Conservation (phyloP, 2,329 filamentous ascomycete species). For the Nemania sp. region DNA sequence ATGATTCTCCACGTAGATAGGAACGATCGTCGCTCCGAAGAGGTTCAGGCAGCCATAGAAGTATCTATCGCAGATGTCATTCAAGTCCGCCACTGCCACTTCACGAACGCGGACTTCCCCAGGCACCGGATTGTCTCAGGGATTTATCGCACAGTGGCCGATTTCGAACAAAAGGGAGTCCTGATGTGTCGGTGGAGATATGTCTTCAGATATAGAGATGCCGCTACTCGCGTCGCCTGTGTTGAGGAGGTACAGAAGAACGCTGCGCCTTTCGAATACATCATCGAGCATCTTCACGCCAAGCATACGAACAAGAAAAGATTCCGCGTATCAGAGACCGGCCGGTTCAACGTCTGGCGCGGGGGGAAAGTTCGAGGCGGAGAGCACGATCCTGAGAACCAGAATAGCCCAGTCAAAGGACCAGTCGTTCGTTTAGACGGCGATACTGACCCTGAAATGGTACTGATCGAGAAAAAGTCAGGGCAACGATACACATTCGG, state of each 20-base stretch:
- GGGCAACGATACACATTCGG: constrained; percentile 58
- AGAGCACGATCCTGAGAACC: constrained; percentile 25
- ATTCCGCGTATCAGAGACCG: constrained; percentile 36
- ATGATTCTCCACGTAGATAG: constrained; percentile 36
- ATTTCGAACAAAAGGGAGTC: constrained; percentile 39
- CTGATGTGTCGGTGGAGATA: constrained; percentile 46
- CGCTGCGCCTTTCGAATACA: constrained; percentile 33
- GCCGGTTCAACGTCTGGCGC: constrained; percentile 34
- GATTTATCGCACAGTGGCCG: constrained; percentile 25
- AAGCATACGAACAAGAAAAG: constrained; percentile 38
- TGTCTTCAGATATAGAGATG: constrained; percentile 36
- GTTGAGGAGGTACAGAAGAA: constrained; percentile 21
- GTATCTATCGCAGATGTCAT: constrained; percentile 33
- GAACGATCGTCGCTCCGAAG: constrained; percentile 33
- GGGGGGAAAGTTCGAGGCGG: constrained; percentile 38
- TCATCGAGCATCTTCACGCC: constrained; percentile 34
- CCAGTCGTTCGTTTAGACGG: constrained; percentile 30
- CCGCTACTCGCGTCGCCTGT: constrained; percentile 28
- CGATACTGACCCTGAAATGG: constrained; percentile 13
- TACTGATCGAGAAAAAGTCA: constrained; percentile 28
- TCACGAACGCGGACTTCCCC: constrained; percentile 43
- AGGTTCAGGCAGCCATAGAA: constrained; percentile 37
- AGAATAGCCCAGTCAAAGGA: constrained; percentile 10
- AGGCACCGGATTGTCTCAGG: constrained; percentile 26
- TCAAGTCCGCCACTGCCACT: constrained; percentile 35